Percentiles rank a stretch among this genome's conserved stretches.
These are phyloP conservation scores for Pseudomonodictys pantanalensis DNA, from an alignment of 495 filamentous ascomycete genomes.

Conservation along the genomic window DNA sequence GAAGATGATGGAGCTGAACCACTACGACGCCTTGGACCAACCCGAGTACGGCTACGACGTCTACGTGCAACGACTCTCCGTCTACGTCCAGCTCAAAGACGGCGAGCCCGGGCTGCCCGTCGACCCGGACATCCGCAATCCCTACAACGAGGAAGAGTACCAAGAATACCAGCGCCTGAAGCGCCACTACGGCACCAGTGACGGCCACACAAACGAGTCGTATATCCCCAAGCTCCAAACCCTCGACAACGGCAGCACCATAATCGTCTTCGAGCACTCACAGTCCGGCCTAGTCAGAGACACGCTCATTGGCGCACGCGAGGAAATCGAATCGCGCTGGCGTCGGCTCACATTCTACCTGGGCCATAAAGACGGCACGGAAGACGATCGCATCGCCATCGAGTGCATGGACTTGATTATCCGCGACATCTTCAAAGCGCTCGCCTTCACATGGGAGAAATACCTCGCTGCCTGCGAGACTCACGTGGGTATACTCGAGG, in stretches of 20 bases:
- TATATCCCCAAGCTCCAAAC: conserved; percentile 37
- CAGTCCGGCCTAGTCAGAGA: conserved; percentile 47
- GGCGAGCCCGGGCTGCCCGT: conserved; percentile 31
- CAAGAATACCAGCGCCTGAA: conserved; percentile 26
- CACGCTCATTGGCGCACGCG: conserved; percentile 50
- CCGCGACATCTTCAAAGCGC: conserved; percentile 51
- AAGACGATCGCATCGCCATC: conserved; percentile 41
- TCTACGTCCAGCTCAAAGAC: conserved; percentile 39
- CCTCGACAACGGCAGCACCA: conserved; percentile 53
- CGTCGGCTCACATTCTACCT: conserved; percentile 52
- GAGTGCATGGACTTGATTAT: conserved; percentile 54
- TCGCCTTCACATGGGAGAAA: conserved; percentile 47
- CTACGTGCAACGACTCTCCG: conserved; percentile 44
- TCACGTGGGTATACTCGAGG: conserved; percentile 52
- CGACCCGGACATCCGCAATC: conserved; percentile 36
- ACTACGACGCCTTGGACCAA: conserved; percentile 45
- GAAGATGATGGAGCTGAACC: conserved; percentile 52
- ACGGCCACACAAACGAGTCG: conserved; percentile 17
- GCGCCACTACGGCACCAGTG: conserved; percentile 11
- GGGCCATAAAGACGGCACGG: conserved; percentile 34
- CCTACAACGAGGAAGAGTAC: conserved; percentile 31
- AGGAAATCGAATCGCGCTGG: conserved; percentile 53
- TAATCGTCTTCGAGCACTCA: conserved; percentile 55
- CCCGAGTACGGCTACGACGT: conserved; percentile 46
- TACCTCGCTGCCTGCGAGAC: conserved; percentile 46